Base-by-base conservation (phyloP, 2,329 filamentous ascomycete species). In the Diaporthe humulicola region DNA sequence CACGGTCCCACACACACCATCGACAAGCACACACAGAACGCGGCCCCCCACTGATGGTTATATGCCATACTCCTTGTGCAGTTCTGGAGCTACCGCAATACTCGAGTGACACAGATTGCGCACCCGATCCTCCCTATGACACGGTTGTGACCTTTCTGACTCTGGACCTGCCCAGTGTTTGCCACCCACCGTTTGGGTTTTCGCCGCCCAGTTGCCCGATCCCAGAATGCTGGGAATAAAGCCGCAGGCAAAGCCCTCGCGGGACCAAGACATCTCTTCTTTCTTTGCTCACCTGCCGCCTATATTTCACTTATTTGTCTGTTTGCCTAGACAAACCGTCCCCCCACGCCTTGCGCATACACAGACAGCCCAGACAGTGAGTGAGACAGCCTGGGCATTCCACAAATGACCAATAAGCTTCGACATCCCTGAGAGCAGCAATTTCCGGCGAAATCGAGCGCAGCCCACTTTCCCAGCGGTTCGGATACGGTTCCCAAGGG, bases 361-460 rank as follows among this genome's bases (percentile, higher is more conserved):
- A 22, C 42, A 33, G 60, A n/a, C 30, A 12, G 30, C 7, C 7
- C 38, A 45, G 25, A 30, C 58, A 22, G 40, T 33, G 45, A 22
- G 30, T 22, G 52, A 67, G 64, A 67, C 64, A 52, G 64, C 22
- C 9, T 33, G 42, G 42, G 12, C 61, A 52, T 67, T 52, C 61
- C 61, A 33, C 30, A 40, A 30, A 12, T 17, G 61, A 67, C 61
- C 42, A 67, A 67, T 40, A 67, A 52, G 64, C 45, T 67, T 40
- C 45, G 45, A 45, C 33, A 67, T 67, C 64, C 64, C 64, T 52
- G 64, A 42, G 57, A 52, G 57, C 57, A 52, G 70, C 57, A 72
- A 72, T 72, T 64, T 72, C 70, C 70, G 70, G 70, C 33, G 17
- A 42, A 30, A 30, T 52, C 33, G n/a, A 67, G 64, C 56, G 7